phyloP scores from a whole-genome alignment of 257 asterid genomes.

The Solanum stenotomum region DNA sequence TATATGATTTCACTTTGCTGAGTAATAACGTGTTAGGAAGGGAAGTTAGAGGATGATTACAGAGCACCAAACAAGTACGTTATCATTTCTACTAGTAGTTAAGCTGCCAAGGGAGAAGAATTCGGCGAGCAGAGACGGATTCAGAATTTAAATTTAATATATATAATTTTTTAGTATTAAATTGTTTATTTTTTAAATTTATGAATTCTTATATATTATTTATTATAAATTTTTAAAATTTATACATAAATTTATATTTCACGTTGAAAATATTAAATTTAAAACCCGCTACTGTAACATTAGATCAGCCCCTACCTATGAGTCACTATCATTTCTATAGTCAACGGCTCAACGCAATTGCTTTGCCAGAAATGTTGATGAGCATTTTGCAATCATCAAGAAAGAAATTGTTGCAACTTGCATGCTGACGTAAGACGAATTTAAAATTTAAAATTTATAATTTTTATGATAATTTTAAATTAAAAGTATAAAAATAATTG shows the following conservation, averaged over 20 bases:
- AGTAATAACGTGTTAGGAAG: not conserved
- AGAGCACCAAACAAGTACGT: not conserved
- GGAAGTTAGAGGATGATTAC: not conserved
- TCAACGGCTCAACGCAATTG: not conserved
- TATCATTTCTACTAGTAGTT: not conserved
- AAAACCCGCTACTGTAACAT: too few relatives aligned
- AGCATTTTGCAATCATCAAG: not conserved
- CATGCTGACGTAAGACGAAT: not conserved
- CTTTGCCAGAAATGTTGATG: not conserved
- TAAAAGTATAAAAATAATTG: too few relatives aligned
- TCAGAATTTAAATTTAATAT: too few relatives aligned
- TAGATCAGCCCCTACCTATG: too few relatives aligned
- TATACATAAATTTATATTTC: too few relatives aligned
- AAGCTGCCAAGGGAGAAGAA: not conserved
- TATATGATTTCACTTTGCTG: not conserved
- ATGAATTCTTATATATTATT: too few relatives aligned
- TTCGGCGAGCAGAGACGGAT: rapidly evolving
- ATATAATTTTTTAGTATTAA: too few relatives aligned
- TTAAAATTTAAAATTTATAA: too few relatives aligned
- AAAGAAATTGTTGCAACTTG: not conserved
- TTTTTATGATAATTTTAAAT: too few relatives aligned
- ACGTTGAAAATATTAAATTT: too few relatives aligned
- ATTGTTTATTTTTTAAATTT: too few relatives aligned
- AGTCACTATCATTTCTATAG: not conserved
- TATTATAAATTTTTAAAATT: too few relatives aligned